Evolutionary conservation across 495 filamentous ascomycete species (phyloP), one percentile per base, ranked within the genome.

Genomic region (Penicillium longicatenatum): DNA sequence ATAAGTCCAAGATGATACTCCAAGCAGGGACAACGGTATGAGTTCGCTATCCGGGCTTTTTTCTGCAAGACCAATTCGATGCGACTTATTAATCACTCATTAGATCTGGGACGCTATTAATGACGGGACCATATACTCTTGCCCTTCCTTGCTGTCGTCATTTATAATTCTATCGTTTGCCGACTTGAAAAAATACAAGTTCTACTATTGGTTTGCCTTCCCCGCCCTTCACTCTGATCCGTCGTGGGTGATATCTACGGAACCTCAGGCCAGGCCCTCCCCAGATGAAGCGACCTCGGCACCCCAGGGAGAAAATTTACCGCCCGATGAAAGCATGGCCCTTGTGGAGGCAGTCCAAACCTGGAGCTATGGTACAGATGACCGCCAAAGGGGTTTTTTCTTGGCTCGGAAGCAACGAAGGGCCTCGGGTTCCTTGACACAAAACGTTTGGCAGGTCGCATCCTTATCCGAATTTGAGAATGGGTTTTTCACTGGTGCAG

Each of bases 31-130:
- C 84, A 58, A 93, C 86, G 70, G 92, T 94, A 75, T 64, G 82
- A 50, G 16, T 33, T 16, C 8, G 9, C 19, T 9, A 31, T 22
- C 4, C 71, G 35, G 50, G 31, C 17, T 30, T 31, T 37, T n/a
- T 39, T n/a, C 16, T 5, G 16, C 14, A 12, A 17, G 37, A 39
- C 16, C n/a, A n/a, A 6, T 39, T 17, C 3, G 16, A 39, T 17
- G 16, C 16, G 17, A 17, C n/a, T 20, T 19, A 47, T 26, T 29
- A 9, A 56, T 22, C 6, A 44, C 20, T 52, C 44, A 54, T 8
- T 62, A 96, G 90, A 90, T 98, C 50, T 97, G 93, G 95, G 91
- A 97, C 75, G 94, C 94, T 24, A 96, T 98, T 63, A 85, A 89
- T 59, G 94, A 98, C 70, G 93, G 93, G 19, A 95, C 90, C 7